A percentile compares a stretch with the other conserved stretches of the same genome.
Evolutionary conservation across 352 stramenopile genomes (phyloP).

Genomic region (Phytophthora idaei): DNA sequence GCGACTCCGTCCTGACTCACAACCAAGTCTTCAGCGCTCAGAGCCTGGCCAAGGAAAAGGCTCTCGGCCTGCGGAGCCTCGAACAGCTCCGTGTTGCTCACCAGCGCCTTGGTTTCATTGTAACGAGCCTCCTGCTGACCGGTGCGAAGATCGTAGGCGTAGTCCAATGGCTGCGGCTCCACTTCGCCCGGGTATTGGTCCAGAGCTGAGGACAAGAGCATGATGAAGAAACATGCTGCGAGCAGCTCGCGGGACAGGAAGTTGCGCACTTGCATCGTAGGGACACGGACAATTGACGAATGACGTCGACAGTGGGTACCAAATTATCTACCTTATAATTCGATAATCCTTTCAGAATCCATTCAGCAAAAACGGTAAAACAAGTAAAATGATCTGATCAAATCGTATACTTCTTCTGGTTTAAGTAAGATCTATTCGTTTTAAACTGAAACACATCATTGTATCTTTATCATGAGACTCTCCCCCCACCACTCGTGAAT

Average conservation of each 20-base stretch:
- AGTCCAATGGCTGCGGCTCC: conserved; percentile 40
- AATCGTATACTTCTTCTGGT: not conserved
- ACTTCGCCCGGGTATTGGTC: conserved; percentile 53
- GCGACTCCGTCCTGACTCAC: conserved; percentile 51
- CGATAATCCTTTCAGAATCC: not conserved
- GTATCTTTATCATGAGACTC: no score
- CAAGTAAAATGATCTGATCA: not conserved
- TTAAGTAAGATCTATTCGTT: not conserved
- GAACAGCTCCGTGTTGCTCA: conserved; percentile 28
- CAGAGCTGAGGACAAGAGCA: conserved; percentile 56
- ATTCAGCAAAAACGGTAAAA: not conserved
- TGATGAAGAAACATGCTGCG: conserved; percentile 51
- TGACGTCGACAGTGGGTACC: not conserved
- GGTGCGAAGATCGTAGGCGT: conserved; percentile 44
- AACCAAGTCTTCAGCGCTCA: conserved; percentile 54
- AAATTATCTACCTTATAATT: not conserved
- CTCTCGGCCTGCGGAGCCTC: conserved; percentile 33
- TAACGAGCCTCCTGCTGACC: conserved; percentile 49
- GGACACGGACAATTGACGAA: conserved; percentile 4
- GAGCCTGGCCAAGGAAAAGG: conserved; percentile 42
- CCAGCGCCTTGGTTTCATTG: conserved; percentile 23
- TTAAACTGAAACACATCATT: no score
- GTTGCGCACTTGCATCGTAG: conserved; percentile 32
- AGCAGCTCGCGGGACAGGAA: conserved; percentile 57
- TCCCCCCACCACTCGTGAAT: no score